Evolutionary conservation across 306 rosid genomes (phyloP).

Genomic region (Herpetospermum pedunculosum): DNA sequence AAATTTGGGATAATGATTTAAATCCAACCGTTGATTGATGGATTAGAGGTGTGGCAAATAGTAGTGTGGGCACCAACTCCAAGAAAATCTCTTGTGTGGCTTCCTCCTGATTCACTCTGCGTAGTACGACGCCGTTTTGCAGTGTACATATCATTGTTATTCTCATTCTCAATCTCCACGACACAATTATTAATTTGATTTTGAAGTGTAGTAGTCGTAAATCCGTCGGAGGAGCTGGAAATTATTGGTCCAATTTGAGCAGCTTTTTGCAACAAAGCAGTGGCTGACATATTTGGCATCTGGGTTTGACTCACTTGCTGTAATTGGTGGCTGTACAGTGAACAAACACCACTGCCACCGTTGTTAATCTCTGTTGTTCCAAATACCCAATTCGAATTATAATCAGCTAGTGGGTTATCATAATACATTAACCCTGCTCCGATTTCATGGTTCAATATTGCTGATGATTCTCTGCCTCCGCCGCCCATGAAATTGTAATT

Average conservation of each 20-base stretch:
- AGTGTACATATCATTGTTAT: slow-evolving; percentile 16
- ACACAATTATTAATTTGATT: no score
- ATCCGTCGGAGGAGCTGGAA: no score
- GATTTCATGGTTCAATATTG: no score
- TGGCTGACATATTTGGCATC: slow-evolving; percentile 68
- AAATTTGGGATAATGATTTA: slow-evolving; percentile 20
- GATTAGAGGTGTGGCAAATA: slow-evolving; percentile 49
- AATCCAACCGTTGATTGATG: slow-evolving; percentile 61
- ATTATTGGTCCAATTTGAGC: slow-evolving; percentile 68
- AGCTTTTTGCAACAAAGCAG: slow-evolving; percentile 81
- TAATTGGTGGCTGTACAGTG: slow-evolving; percentile 45
- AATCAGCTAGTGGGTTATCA: no score
- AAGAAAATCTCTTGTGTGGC: slow-evolving; percentile 77
- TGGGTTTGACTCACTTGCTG: slow-evolving; percentile 29
- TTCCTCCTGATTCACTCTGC: slow-evolving; percentile 37
- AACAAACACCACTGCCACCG: slow-evolving; percentile 41
- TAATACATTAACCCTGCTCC: no score
- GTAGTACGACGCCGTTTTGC: slow-evolving; percentile 51
- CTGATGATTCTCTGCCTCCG: no score
- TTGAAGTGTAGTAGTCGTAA: no score
- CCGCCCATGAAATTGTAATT: slow-evolving; percentile 35
- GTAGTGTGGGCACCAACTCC: slow-evolving; percentile 75
- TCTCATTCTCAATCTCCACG: not conserved
- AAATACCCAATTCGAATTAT: slow-evolving; percentile 52
- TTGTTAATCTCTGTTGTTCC: no score